A percentile compares a stretch with the other conserved stretches of the same genome.
Conservation (phyloP, 2,329 filamentous ascomycete species). For the Aspergillus floridensis region DNA sequence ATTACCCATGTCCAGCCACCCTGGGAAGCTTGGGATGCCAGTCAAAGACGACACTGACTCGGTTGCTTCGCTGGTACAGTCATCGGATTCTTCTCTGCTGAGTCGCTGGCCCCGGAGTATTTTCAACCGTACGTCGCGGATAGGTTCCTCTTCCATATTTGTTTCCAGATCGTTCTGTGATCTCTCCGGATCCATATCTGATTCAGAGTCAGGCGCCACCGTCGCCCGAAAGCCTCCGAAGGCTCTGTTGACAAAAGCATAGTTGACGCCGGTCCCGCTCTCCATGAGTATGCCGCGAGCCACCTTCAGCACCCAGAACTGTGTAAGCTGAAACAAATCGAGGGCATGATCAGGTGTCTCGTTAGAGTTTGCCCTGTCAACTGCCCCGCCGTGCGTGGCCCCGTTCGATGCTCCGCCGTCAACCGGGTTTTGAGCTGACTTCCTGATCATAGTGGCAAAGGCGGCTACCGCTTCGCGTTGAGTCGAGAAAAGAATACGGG, state of each 20-base stretch:
- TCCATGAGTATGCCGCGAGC: constrained; percentile 59
- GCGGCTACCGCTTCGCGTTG: constrained; percentile 57
- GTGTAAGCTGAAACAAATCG: constrained; percentile 33
- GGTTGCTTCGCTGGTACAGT: constrained; percentile 11
- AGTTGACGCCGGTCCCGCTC: constrained; percentile 55
- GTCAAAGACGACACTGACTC: constrained; percentile 15
- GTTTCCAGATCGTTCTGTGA: constrained; percentile 50
- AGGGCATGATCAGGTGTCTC: constrained; percentile 28
- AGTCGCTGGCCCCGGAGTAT: constrained; percentile 2
- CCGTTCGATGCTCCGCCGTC: constrained; percentile 20
- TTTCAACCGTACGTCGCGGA: constrained; percentile 27
- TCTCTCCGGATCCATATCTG: constrained; percentile 44
- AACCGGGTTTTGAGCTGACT: constrained; percentile 53
- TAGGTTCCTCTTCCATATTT: constrained; percentile 45
- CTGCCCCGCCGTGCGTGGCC: constrained; percentile 15
- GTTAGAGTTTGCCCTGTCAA: constrained; percentile 14
- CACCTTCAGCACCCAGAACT: constrained; percentile 61
- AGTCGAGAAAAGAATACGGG: constrained; percentile 50
- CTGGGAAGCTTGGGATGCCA: neutral
- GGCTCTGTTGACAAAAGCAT: constrained; percentile 57
- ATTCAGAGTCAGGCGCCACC: constrained; percentile 36
- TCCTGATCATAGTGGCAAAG: constrained; percentile 54
- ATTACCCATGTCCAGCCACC: constrained; percentile 20
- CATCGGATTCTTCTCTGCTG: neutral
- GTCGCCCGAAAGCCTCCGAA: constrained; percentile 59